These are phyloP conservation scores for Ambrosia artemisiifolia DNA, from an alignment of 129 eudicot genomes.

Conservation along the genomic window DNA sequence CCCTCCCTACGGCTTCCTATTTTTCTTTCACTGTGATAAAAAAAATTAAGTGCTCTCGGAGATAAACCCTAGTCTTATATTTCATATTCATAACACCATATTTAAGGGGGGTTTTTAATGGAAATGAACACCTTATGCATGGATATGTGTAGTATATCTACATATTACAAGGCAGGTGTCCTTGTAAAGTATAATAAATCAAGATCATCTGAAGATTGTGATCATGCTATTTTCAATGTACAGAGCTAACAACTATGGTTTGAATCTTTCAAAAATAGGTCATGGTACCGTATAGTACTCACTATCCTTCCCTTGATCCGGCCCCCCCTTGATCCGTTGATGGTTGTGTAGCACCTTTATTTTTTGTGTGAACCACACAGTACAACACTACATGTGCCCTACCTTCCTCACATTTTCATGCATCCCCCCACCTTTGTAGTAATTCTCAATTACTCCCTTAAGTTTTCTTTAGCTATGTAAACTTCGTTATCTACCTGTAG, in stretches of 20 bases:
- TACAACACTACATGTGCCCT: conserved; percentile 23
- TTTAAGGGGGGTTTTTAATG: no score
- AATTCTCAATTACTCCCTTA: not conserved
- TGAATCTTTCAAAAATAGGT: conserved; percentile 18
- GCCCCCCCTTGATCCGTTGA: not conserved
- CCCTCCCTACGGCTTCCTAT: no score
- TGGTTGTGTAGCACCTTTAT: conserved; percentile 8
- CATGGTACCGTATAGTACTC: not conserved
- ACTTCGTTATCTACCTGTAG: not conserved
- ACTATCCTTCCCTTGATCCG: not conserved
- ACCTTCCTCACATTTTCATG: not conserved
- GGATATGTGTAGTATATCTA: no score
- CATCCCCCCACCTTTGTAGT: not conserved
- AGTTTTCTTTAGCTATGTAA: not conserved
- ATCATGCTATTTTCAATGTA: conserved; percentile 18
- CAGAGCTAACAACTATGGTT: conserved; percentile 20
- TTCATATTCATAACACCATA: no score
- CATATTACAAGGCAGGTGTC: no score
- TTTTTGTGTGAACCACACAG: conserved; percentile 23
- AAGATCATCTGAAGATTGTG: conserved; percentile 16
- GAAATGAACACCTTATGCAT: no score
- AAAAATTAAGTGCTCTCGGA: no score
- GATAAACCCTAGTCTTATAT: no score
- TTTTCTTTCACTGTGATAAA: no score
- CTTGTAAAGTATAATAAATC: conserved; percentile 3